Evolutionary conservation across 2,329 filamentous ascomycete species (phyloP).

Genomic region (Pseudocercospora macadamiae): DNA sequence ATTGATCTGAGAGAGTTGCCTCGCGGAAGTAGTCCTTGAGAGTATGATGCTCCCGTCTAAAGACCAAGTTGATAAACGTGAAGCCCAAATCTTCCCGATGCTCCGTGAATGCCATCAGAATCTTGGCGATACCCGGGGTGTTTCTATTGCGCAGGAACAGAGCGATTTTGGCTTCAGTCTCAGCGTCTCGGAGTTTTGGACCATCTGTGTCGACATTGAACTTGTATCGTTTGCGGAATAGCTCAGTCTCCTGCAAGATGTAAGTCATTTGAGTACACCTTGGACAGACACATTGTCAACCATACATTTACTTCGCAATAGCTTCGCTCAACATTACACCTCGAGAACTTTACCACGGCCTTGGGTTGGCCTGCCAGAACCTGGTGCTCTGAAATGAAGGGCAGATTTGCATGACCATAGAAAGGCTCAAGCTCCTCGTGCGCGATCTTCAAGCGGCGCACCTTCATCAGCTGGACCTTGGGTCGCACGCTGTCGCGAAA

Average conservation of each 20-base stretch:
- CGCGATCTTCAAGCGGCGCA: not conserved
- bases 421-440: not conserved
- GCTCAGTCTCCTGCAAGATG: not conserved
- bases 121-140: conserved; percentile 4
- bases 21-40: conserved; percentile 12
- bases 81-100: conserved; percentile 1
- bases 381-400: conserved; percentile 3
- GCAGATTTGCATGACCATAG: conserved; percentile 4
- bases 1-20: not conserved
- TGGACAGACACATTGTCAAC: not conserved
- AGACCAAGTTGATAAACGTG: conserved; percentile 5
- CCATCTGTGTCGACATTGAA: not conserved
- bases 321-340: conserved; percentile 2
- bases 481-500: not conserved
- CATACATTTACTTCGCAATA: conserved; percentile 7
- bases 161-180: conserved; percentile 8
- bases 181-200: not conserved
- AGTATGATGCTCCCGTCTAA: conserved; percentile 7
- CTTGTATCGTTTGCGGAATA: conserved; percentile 8
- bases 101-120: conserved; percentile 7
- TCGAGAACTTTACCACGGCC: conserved; percentile 4
- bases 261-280: not conserved
- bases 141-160: conserved; percentile 3
- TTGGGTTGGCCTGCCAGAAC: not conserved
- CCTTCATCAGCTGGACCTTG: not conserved